Evolutionary conservation across 2,329 filamentous ascomycete species (phyloP), one percentile per base, ranked within the genome.

Genomic region (Arthrocladium fulminans): DNA sequence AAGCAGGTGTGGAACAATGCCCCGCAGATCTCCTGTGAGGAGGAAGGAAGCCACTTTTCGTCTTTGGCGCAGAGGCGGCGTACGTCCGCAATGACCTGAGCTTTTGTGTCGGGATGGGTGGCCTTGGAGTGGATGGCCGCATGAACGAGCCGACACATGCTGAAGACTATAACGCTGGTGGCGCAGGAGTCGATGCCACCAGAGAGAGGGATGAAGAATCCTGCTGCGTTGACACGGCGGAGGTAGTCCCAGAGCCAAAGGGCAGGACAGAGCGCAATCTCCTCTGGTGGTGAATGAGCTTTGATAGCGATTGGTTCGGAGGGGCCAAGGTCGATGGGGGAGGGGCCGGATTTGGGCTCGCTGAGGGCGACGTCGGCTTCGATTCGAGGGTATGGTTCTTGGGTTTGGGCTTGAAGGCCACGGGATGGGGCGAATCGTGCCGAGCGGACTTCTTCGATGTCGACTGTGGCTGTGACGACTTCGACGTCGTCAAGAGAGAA

Each of bases 361-460:
- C 63, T 66, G 10, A 68, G 53, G 32, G 59, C 59, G 5, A 62
- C 57, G 39, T 68, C 65, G 10, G 66, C 50, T 23, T 68, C 64
- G 45, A 69, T 60, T n/a, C 65, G 64, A 24, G 63, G 58, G 51
- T 86, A 83, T 19, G 59, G 65, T 3, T 61, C 61, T 43, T 64
- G 61, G 35, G 59, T 59, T 47, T 62, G 61, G 9, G 56, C 61
- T 49, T 68, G 66, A 55, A 67, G 58, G 22, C 61, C 59, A 47
- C 63, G 54, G 17, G 57, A 60, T 25, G 59, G 55, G 1, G 58
- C 79, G 60, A 5, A 75, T 74, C 47, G 80, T 71, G 10, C 75
- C 76, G 7, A 75, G 71, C 56, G 51, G 4, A 90, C 83, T 54
- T 86, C 80, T 58, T 90, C 86, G 1, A 86, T 67, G 56, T 85